Percentiles rank a stretch among this genome's conserved stretches.
Evolutionary conservation across 2,329 filamentous ascomycete species (phyloP).

Genomic region (Endothia cerciana): DNA sequence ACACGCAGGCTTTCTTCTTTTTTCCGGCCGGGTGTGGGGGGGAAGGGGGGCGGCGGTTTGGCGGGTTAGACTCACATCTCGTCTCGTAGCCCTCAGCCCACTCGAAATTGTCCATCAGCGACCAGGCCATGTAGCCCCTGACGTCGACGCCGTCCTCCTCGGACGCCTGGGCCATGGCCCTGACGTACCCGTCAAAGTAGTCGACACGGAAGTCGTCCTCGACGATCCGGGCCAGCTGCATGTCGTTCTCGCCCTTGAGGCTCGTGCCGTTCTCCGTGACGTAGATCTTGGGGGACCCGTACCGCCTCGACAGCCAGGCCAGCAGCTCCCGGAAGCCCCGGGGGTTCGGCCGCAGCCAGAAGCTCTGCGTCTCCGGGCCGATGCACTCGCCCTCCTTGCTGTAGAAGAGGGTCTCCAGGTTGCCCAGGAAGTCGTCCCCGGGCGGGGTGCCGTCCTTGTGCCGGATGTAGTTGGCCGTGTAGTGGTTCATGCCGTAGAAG

Average conservation of each 20-base stretch:
- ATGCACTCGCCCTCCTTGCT: slow-evolving; percentile 75
- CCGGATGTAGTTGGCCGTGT: slow-evolving; percentile 85
- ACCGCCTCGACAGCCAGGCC: slow-evolving; percentile 77
- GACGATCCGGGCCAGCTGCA: slow-evolving; percentile 70
- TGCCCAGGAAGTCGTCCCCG: slow-evolving; percentile 71
- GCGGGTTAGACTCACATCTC: slow-evolving; percentile 46
- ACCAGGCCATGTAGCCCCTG: slow-evolving; percentile 83
- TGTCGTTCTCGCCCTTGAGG: slow-evolving; percentile 79
- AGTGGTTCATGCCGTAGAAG: slow-evolving; percentile 95
- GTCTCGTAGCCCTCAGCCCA: slow-evolving; percentile 93
- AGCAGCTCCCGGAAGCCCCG: slow-evolving; percentile 77
- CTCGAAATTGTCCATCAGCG: slow-evolving; percentile 87
- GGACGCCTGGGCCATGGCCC: slow-evolving; percentile 74
- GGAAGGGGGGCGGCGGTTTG: no score
- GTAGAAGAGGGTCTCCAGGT: slow-evolving; percentile 72
- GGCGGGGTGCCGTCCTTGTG: slow-evolving; percentile 66
- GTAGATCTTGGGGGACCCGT: slow-evolving; percentile 77
- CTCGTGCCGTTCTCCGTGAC: slow-evolving; percentile 90
- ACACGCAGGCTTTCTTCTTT: no score
- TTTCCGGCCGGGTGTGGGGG: no score
- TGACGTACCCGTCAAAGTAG: slow-evolving; percentile 80
- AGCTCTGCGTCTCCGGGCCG: slow-evolving; percentile 79
- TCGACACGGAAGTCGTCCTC: slow-evolving; percentile 80
- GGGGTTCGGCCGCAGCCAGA: slow-evolving; percentile 79
- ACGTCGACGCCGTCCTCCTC: slow-evolving; percentile 77